Evolutionary conservation across 495 filamentous ascomycete species (phyloP), one percentile per base, ranked within the genome.

Genomic region (Aspergillus egyptiacus): DNA sequence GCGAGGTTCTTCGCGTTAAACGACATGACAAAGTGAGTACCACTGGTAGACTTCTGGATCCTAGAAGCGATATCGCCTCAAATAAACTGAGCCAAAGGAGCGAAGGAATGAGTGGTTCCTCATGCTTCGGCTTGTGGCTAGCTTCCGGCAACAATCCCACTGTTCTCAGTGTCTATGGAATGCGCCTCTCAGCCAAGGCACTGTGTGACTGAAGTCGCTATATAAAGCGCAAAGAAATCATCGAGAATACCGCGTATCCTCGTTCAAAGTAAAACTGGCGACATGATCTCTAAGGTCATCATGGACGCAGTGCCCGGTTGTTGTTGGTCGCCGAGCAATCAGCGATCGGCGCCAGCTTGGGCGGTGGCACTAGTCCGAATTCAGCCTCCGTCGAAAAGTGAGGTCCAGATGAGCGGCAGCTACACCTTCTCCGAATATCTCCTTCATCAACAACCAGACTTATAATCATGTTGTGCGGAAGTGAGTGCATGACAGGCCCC

Each of bases 381-480:
- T 34, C 40, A 64, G 63, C 54, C 39, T 53, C 45, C 51, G 61
- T 67, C 64, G 68, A 71, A 71, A 71, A 71, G 68, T n/a, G n/a
- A n/a, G n/a, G n/a, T 66, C 63, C 59, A 57, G 59, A 61, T 59
- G 62, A 67, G 66, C 63, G 63, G 60, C 62, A 56, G 48, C 55
- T 57, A 56, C 66, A 62, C 65, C 54, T 62, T 52, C 24, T 40
- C 55, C 53, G 44, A 55, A 48, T 43, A 45, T 57, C 60, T 54
- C 54, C 34, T 63, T 56, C 52, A 43, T 62, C 64, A 58, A 49
- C 56, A 57, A 43, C 47, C 50, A 32, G 49, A 64, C 64, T 47
- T 67, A 51, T 54, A 41, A 64, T 52, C 56, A 72, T 89, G 85
- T 70, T 89, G 64, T 89, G 85, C 70, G 84, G 83, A 77, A 85